Conservation (phyloP, 768 basidiomycete genomes). For the Calocybe cyanea region DNA sequence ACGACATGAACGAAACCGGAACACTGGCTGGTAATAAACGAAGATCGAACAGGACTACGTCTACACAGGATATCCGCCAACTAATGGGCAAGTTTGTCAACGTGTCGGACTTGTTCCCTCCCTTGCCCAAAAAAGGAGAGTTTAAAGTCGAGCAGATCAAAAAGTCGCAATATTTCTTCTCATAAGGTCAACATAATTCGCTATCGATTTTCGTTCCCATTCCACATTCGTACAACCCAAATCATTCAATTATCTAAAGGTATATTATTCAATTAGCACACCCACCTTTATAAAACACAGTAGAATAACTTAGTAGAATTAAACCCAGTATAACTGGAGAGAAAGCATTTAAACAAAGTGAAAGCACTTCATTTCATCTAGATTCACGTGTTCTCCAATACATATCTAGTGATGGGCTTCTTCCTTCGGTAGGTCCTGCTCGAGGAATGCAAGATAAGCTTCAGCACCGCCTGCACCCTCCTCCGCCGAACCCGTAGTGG, state of each 20-base stretch:
- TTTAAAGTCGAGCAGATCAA: constrained; percentile 85
- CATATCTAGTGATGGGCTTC: constrained; percentile 28
- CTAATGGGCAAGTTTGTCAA: constrained; percentile 65
- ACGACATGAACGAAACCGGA: constrained; percentile 19
- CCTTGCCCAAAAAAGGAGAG: constrained; percentile 76
- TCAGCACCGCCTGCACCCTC: constrained; percentile 59
- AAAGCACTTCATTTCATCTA: constrained; percentile 9
- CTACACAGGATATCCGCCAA: constrained; percentile 20
- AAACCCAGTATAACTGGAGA: neutral
- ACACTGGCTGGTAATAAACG: constrained; percentile 8
- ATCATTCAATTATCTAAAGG: neutral
- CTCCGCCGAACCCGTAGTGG: constrained; percentile 29
- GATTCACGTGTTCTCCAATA: constrained; percentile 11
- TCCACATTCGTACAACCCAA: neutral
- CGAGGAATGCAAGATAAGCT: constrained; percentile 75
- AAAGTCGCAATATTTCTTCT: constrained; percentile 90
- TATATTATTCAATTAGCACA: constrained; percentile 4
- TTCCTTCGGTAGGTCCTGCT: constrained; percentile 54
- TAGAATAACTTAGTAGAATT: constrained; percentile 3
- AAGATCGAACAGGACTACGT: constrained; percentile 19
- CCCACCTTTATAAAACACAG: constrained; percentile 8
- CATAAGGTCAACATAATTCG: constrained; percentile 37
- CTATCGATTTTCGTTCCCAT: neutral
- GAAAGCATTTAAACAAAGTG: neutral
- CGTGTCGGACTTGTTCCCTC: constrained; percentile 72